Evolutionary conservation across 371 early-diverging fungal species (phyloP).

Genomic region (Smittium mucronatum): DNA sequence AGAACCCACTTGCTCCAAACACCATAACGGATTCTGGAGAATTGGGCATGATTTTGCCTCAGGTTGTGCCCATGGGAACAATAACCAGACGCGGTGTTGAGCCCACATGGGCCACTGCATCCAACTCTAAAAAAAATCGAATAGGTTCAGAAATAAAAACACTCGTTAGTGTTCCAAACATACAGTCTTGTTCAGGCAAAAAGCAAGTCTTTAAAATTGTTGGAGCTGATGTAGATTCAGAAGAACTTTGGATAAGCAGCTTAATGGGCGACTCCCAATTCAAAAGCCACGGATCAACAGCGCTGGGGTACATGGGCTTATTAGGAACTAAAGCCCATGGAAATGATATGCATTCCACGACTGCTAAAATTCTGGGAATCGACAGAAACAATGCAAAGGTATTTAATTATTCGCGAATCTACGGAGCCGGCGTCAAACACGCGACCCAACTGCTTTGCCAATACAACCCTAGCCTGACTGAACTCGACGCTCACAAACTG

Average conservation of each 20-base stretch:
- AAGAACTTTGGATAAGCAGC: constrained; percentile 95
- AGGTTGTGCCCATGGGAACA: constrained; percentile 87
- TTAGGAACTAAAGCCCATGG: constrained; percentile 83
- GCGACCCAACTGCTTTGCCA: constrained; percentile 70
- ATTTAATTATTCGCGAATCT: constrained; percentile 93
- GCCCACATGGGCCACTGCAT: constrained; percentile 89
- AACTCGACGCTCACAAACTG: constrained; percentile 45
- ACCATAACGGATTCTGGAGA: not conserved
- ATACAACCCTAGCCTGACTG: constrained; percentile 57
- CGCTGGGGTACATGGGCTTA: constrained; percentile 94
- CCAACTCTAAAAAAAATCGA: constrained; percentile 78
- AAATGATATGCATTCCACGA: constrained; percentile 88
- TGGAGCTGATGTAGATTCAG: constrained; percentile 95
- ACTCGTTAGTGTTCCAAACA: constrained; percentile 67
- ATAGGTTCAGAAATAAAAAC: constrained; percentile 93
- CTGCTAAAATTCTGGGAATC: constrained; percentile 79
- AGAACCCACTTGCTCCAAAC: constrained; percentile 17
- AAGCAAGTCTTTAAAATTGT: constrained; percentile 38
- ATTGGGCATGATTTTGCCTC: constrained; percentile 82
- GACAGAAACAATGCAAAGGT: constrained; percentile 83
- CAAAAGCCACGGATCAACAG: constrained; percentile 82
- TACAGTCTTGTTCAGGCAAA: constrained; percentile 34
- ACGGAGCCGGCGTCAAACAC: constrained; percentile 84
- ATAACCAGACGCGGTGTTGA: constrained; percentile 93
- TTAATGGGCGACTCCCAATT: constrained; percentile 91